Base-by-base conservation (phyloP, 2,329 filamentous ascomycete species). In the Sclerotinia spermophila region DNA sequence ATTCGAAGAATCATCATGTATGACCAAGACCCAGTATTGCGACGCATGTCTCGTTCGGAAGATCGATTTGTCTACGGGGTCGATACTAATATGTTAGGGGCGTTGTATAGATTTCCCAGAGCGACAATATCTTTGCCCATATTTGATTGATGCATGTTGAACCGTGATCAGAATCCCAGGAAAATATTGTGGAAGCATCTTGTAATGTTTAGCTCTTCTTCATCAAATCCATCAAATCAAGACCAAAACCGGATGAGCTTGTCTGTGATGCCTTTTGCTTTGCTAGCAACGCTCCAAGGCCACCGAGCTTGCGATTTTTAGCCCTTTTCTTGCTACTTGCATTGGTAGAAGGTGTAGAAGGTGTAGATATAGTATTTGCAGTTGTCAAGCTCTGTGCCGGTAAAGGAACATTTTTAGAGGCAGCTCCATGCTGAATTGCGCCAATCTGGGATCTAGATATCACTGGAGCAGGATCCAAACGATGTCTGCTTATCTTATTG, bases 311-410 rank as follows among this genome's bases (percentile, higher is more conserved):
- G 72, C 88, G 83, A 72, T 82, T 86, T 80, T 89, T 91, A 44
- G 89, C 86, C 65, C 88, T 83, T 81, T 90, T 90, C 80, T 88
- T 90, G 81, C 86, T 90, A 80, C 81, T 87, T 11, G 86, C 84
- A 77, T 86, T 89, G 45, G 84, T 81, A 2, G 83, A 82, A 24
- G 70, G 55, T 51, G 75, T 60, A 55, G 79, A 79, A 24, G 70
- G 55, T 51, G 75, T 60, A 55, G 79, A 79, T 71, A 75, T 72
- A 79, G 62, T 30, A 38, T 27, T 69, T 11, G 60, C 21, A 33
- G 33, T 45, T n/a, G 62, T 21, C 7, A 58, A 24, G 38, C 5
- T 24, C 55, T 70, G 59, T 6, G 3, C n/a, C 48, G 68, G 35
- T 58, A 61, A 30, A 33, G 69, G 21, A 42, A 33, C 19, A 58